A percentile compares a stretch with the other conserved stretches of the same genome.
These are phyloP conservation scores for Phytophthora pluvialis DNA, from an alignment of 352 stramenopile genomes.

Conservation along the genomic window DNA sequence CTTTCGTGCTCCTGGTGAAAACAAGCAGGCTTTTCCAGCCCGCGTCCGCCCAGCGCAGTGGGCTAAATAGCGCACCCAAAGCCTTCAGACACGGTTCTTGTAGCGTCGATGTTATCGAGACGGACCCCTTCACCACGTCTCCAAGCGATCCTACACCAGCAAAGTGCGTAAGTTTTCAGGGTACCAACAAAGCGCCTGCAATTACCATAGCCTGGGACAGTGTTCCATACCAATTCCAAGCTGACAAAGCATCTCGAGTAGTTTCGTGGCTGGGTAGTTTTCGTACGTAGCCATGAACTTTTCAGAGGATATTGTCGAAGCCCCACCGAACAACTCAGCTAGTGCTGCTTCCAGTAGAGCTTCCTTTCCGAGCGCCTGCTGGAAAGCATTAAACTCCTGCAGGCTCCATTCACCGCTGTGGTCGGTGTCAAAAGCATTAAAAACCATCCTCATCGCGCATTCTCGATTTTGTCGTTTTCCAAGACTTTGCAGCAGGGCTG, in stretches of 20 bases:
- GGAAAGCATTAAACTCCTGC: slow-evolving; percentile 71
- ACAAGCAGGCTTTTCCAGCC: slow-evolving; percentile 46
- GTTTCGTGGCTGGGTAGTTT: slow-evolving; percentile 40
- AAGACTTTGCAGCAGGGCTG: slow-evolving; percentile 31
- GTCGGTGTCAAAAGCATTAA: slow-evolving; percentile 51
- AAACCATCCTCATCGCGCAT: slow-evolving; percentile 43
- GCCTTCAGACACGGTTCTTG: slow-evolving; percentile 35
- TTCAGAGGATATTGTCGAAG: slow-evolving; percentile 32
- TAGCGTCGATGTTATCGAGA: slow-evolving; percentile 36
- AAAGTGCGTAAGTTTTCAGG: slow-evolving; percentile 7
- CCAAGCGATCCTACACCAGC: slow-evolving; percentile 42
- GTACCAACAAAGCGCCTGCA: neutral
- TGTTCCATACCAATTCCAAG: slow-evolving; percentile 50
- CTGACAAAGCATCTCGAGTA: slow-evolving; percentile 39
- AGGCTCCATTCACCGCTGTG: slow-evolving; percentile 47
- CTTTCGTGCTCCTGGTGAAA: slow-evolving; percentile 40
- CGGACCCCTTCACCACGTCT: slow-evolving; percentile 39
- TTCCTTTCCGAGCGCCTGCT: slow-evolving; percentile 53
- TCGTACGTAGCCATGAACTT: slow-evolving; percentile 53
- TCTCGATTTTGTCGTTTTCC: slow-evolving; percentile 53
- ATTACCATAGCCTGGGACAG: neutral
- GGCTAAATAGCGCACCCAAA: slow-evolving; percentile 35
- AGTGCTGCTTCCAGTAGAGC: slow-evolving; percentile 48
- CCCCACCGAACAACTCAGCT: slow-evolving; percentile 41
- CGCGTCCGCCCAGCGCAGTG: slow-evolving; percentile 44